phyloP scores from a whole-genome alignment of 139 green algal genomes.

The Trebouxia sp. region DNA sequence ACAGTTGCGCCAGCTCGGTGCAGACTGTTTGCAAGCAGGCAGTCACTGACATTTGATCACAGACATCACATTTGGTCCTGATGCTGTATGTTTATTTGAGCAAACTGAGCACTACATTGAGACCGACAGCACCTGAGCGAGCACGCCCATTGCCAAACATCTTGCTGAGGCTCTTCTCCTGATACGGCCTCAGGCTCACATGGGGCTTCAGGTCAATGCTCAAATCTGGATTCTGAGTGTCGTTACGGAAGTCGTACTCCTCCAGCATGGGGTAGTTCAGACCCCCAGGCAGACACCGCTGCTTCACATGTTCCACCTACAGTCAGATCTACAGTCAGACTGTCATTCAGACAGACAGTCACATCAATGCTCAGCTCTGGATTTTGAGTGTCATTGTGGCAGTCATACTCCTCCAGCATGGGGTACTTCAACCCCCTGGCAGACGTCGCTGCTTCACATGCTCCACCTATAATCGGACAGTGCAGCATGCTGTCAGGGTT shows the following conservation, averaged over 20 bases:
- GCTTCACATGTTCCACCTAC: slow-evolving; percentile 95
- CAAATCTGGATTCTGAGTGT: slow-evolving; percentile 73
- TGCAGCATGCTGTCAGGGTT: no score
- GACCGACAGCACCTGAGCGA: slow-evolving; percentile 46
- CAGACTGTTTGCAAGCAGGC: not conserved
- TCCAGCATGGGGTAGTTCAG: slow-evolving; percentile 98
- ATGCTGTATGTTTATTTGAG: no score
- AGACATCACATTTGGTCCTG: no score
- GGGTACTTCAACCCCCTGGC: slow-evolving; percentile 90
- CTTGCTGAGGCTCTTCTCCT: slow-evolving; percentile 88
- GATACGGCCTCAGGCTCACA: slow-evolving; percentile 85
- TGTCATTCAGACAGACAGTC: no score
- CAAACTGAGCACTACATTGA: not conserved
- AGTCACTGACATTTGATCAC: no score
- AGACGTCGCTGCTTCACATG: slow-evolving; percentile 94
- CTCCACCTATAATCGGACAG: slow-evolving; percentile 93
- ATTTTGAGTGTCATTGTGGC: slow-evolving; percentile 81
- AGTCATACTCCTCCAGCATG: slow-evolving; percentile 99
- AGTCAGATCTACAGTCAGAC: no score
- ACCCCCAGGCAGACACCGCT: slow-evolving; percentile 84
- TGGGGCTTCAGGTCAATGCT: slow-evolving; percentile 90
- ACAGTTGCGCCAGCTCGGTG: not conserved
- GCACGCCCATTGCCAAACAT: slow-evolving; percentile 99
- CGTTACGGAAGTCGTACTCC: slow-evolving; percentile 97
- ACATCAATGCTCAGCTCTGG: slow-evolving; percentile 80